Evolutionary conservation across 2,329 filamentous ascomycete genomes (phyloP), one percentile per base, ranked within the genome.

Genomic region (Epichloe brachyelytri): DNA sequence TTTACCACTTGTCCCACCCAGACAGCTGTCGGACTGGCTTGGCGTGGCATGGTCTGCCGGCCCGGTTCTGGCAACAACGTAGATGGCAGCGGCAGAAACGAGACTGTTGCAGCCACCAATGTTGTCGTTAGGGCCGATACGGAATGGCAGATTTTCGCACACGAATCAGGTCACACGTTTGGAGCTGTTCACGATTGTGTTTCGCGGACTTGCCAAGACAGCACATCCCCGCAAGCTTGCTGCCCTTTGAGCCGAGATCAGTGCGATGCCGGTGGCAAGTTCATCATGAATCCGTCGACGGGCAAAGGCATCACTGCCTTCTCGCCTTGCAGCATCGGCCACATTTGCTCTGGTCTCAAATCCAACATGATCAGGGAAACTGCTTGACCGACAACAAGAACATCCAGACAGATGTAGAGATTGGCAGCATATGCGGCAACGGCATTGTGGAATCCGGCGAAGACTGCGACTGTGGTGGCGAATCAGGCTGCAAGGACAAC

Each of bases 211-310:
- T 97, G 91, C 63, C 76, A 87, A 53, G 74, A 78, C 19, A 78
- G 79, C 38, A 66, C 66, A 6, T 63, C 65, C 10, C 67, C 64
- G 50, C 75, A 75, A 58, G 68, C 77, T 59, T 98, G 93, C 67
- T 98, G 93, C 60, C 93, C 90, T 0, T 72, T 95, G 7, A 85
- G 75, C 58, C 61, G 71, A 8, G 65, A 55, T 41, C 75, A 71
- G 0, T 98, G 93, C 65, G 75, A 94, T 65, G 93, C 93, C 20
- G 71, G 75, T 41, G 83, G 79, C n/a, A 68, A 76, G 53, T 98
- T 82, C 69, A 89, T 98, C 67, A 98, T 98, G 93, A 97, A 97
- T 64, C 93, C 93, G 0, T 93, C 86, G 11, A 93, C 91, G 1
- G 78, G 77, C 12, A 65, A 73, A 8, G 78, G 80, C 51, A 88